Conservation (phyloP, 805 yeast genomes). For the Barnettozyma botsteinii region DNA sequence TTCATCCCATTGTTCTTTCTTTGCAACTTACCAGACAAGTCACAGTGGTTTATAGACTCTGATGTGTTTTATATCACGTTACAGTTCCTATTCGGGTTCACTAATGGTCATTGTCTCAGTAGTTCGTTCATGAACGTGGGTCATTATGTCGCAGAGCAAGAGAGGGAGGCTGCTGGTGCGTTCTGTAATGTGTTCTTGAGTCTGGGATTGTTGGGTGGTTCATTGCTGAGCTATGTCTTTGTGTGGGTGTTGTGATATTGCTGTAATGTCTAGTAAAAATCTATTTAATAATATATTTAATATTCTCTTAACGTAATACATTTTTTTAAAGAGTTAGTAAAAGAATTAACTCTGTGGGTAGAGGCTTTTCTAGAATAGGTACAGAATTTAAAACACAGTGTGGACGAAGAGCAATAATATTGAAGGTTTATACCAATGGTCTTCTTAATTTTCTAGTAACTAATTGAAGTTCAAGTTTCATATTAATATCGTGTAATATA, state of each 20-base stretch:
- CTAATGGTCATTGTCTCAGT: conserved; percentile 83
- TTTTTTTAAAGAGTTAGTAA: no score
- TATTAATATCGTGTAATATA: no score
- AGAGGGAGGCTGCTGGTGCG: conserved; percentile 92
- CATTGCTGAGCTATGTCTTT: conserved; percentile 65
- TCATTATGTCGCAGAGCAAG: conserved; percentile 51
- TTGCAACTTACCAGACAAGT: conserved; percentile 43
- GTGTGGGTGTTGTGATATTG: conserved; percentile 31
- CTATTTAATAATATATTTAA: no score
- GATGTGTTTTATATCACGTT: conserved; percentile 63
- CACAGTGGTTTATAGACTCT: conserved; percentile 33
- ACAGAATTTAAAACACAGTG: no score
- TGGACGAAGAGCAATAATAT: no score
- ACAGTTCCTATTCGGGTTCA: conserved; percentile 76
- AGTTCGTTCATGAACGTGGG: conserved; percentile 76
- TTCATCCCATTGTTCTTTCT: conserved; percentile 70
- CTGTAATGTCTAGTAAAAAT: no score
- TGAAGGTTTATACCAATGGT: no score
- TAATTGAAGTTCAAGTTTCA: no score
- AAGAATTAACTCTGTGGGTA: no score
- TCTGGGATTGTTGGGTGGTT: conserved; percentile 73
- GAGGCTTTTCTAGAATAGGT: no score
- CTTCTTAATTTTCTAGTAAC: no score
- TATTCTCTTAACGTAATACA: no score
- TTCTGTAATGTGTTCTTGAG: conserved; percentile 78